Evolutionary conservation across 2,329 filamentous ascomycete species (phyloP).

Genomic region (Colletotrichum tofieldiae): DNA sequence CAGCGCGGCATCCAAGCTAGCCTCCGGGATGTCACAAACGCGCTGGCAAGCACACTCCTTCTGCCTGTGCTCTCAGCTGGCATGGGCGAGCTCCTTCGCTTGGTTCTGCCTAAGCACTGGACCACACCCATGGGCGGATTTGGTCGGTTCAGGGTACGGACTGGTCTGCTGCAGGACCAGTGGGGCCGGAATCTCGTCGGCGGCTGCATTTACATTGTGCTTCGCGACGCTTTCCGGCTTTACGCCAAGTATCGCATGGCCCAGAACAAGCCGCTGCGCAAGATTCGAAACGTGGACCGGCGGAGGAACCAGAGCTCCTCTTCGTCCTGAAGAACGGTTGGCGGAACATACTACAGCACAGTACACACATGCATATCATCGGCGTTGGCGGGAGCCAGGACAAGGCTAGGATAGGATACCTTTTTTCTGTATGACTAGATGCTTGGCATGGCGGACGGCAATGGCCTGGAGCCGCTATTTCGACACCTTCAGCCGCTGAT

Average conservation of each 20-base stretch:
- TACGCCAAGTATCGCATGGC: constrained; percentile 77
- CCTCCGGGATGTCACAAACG: constrained; percentile 63
- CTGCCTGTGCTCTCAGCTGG: constrained; percentile 86
- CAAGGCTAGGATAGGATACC: constrained; percentile 16
- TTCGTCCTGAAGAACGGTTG: not conserved
- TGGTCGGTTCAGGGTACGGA: constrained; percentile 55
- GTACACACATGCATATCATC: constrained; percentile 22
- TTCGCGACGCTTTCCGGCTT: constrained; percentile 78
- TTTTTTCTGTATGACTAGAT: constrained; percentile 15
- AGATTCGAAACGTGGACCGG: constrained; percentile 67
- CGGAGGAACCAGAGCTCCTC: constrained; percentile 56
- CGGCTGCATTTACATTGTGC: constrained; percentile 88
- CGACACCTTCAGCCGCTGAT: not conserved
- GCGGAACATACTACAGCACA: not conserved
- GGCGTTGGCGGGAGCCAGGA: constrained; percentile 24
- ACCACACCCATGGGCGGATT: constrained; percentile 58
- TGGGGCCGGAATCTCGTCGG: constrained; percentile 94
- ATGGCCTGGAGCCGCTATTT: not conserved
- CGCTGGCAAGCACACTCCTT: constrained; percentile 73
- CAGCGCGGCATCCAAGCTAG: constrained; percentile 53
- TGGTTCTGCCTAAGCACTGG: constrained; percentile 78
- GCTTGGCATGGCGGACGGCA: not conserved
- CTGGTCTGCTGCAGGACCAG: constrained; percentile 82
- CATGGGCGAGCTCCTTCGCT: constrained; percentile 82
- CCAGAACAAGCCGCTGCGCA: constrained; percentile 68